These are phyloP conservation scores for Chenopodium quinoa DNA, from an alignment of 148 eudicot genomes.

Conservation along the genomic window DNA sequence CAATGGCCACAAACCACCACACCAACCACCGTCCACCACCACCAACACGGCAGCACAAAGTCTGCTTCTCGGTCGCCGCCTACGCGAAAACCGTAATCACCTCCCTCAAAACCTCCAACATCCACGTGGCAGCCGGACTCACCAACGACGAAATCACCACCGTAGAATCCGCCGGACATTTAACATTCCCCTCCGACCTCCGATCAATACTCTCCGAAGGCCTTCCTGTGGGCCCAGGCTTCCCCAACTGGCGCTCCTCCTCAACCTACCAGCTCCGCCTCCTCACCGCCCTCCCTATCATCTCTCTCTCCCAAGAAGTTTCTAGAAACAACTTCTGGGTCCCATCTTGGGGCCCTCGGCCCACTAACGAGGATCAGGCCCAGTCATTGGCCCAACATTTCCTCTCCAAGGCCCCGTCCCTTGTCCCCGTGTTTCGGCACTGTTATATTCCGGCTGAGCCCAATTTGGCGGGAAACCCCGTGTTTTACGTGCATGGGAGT, in stretches of 20 bases:
- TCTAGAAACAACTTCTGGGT: constrained; percentile 44
- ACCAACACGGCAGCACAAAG: constrained; percentile 7
- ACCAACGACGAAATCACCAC: constrained; percentile 44
- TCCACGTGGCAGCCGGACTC: constrained; percentile 51
- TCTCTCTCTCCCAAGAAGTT: constrained; percentile 48
- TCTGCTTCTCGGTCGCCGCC: constrained; percentile 31
- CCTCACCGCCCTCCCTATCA: constrained; percentile 42
- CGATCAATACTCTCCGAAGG: constrained; percentile 59
- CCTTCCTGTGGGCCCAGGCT: constrained; percentile 68
- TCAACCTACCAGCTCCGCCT: constrained; percentile 56
- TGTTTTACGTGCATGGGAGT: constrained; percentile 55
- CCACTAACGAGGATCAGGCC: constrained; percentile 36
- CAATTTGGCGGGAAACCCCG: constrained; percentile 66
- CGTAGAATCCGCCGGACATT: constrained; percentile 41
- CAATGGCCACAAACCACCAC: constrained; percentile 15
- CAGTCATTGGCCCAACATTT: constrained; percentile 35
- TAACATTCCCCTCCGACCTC: constrained; percentile 76
- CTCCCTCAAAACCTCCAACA: constrained; percentile 31
- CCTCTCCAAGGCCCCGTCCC: constrained; percentile 43
- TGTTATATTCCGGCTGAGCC: constrained; percentile 56
- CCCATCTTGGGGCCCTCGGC: constrained; percentile 53
- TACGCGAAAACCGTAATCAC: constrained; percentile 29
- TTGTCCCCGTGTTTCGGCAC: constrained; percentile 54
- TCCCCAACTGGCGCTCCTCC: constrained; percentile 75
- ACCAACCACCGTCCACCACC: background rate